Percentiles rank a stretch among this genome's conserved stretches.
Conservation (phyloP, 495 filamentous ascomycete species). For the Choiromyces venosus region DNA sequence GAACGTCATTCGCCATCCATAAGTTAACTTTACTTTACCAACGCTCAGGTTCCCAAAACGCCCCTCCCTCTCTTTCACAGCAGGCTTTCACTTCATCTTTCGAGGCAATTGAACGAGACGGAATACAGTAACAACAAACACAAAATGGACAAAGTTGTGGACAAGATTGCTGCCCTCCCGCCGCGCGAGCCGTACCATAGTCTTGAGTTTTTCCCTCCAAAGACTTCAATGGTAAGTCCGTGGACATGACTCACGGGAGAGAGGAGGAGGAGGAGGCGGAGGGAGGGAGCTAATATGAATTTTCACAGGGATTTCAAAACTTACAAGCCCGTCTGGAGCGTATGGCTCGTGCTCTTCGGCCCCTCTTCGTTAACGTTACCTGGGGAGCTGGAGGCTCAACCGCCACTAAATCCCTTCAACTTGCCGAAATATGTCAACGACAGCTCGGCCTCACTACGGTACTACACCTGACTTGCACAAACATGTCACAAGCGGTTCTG, state of each 20-base stretch:
- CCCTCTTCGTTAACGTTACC: slow-evolving; percentile 93
- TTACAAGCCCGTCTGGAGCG: slow-evolving; percentile 87
- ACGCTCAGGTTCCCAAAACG: not conserved
- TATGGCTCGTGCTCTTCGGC: slow-evolving; percentile 84
- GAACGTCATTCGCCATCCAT: not conserved
- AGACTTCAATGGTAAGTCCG: slow-evolving; percentile 69
- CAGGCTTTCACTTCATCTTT: not conserved
- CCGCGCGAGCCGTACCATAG: slow-evolving; percentile 81
- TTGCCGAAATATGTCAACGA: slow-evolving; percentile 91
- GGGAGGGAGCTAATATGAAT: slow-evolving; percentile 9
- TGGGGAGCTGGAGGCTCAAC: slow-evolving; percentile 97
- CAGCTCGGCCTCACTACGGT: slow-evolving; percentile 90
- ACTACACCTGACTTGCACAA: slow-evolving; percentile 93
- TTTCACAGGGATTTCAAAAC: slow-evolving; percentile 71
- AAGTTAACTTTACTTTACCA: not conserved
- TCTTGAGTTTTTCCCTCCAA: slow-evolving; percentile 98
- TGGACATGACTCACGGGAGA: not conserved
- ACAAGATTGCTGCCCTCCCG: slow-evolving; percentile 90
- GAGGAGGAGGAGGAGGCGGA: not conserved
- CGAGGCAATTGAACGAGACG: not conserved
- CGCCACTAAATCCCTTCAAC: slow-evolving; percentile 78
- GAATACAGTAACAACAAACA: slow-evolving; percentile 12
- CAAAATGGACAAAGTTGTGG: slow-evolving; percentile 82
- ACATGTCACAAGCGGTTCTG: slow-evolving; percentile 81
- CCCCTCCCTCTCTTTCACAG: not conserved